Base-by-base conservation (phyloP, 1,284 basidiomycete genomes). In the Sanguinoderma infundibulare region DNA sequence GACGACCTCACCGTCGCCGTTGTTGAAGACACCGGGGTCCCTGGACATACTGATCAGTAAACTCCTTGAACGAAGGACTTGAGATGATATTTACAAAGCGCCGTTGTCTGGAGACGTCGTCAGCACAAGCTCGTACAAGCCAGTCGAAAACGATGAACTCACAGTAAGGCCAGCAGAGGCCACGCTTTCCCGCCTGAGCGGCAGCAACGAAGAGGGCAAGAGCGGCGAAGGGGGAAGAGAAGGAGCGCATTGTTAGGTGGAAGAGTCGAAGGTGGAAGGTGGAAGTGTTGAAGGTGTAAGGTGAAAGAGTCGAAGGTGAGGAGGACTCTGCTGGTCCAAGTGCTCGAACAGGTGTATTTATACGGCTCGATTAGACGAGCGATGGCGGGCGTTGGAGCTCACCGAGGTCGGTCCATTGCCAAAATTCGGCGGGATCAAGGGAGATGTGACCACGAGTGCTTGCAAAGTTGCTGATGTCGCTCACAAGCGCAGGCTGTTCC, bases 101-200 rank as follows among this genome's bases (percentile, higher is more conserved):
- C 32, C 35, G 34, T 51, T 34, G 32, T 51, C 49, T 51, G 12
- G 15, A 20, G 20, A 3, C 1, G n/a, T 20, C 3, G 49, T 51
- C 9, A 49, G 30, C n/a, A 7, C 28, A n/a, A 6, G 28, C 30
- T 20, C 28, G 17, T 32, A 32, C 7, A 7, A n/a, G 17, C 5
- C 17, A 7, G n/a, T 17, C 2, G 7, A 28, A 22, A 36, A 6
- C 7, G 7, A 26, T 22, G 10, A 42, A 7, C 49, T 51, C 24
- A 51, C 49, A 51, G 49, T 12, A 51, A 32, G 49, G 34, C 49
- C 49, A 51, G 4, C 32, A 35, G 49, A 51, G 49, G 24, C 49
- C 49, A 32, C 49, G 49, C 49, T 51, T 51, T 30, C 49, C 49
- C 30, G 49, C 49, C 32, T 51, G 49, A 22, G 49, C 49, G 30